Conservation (phyloP, 2,329 filamentous ascomycete genomes). For the Beauveria asiatica region DNA sequence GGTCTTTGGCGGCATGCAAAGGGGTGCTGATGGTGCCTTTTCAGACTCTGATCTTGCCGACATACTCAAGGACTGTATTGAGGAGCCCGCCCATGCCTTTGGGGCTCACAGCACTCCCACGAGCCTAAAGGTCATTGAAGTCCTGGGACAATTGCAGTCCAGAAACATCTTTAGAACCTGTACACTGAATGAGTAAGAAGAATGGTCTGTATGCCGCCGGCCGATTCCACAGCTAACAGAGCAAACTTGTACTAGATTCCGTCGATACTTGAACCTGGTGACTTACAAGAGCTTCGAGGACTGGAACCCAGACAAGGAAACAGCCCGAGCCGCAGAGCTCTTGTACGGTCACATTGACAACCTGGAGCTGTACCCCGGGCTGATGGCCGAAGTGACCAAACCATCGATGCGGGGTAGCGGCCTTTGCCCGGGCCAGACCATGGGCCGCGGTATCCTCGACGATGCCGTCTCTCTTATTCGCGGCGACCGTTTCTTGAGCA, state of each 20-base stretch:
- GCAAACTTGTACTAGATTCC: neutral
- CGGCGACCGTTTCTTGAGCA: slow-evolving; percentile 45
- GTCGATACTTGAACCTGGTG: neutral
- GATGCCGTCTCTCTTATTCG: slow-evolving; percentile 48
- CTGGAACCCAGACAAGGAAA: neutral
- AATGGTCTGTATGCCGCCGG: too few relatives aligned
- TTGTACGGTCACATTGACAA: slow-evolving; percentile 51
- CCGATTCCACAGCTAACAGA: too few relatives aligned
- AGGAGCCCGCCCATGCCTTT: neutral
- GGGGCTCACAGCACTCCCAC: neutral
- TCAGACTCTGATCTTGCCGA: neutral
- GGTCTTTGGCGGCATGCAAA: neutral
- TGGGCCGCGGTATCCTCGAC: slow-evolving; percentile 43
- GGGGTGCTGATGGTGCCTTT: neutral
- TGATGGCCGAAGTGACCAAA: slow-evolving; percentile 47
- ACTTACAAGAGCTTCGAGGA: neutral
- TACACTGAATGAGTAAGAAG: too few relatives aligned
- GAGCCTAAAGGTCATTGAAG: neutral
- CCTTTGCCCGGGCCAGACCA: slow-evolving; percentile 41
- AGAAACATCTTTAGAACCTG: too few relatives aligned
- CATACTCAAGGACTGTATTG: neutral
- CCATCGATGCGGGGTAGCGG: slow-evolving; percentile 39
- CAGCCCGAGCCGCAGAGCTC: slow-evolving; percentile 25
- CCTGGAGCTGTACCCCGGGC: slow-evolving; percentile 57
- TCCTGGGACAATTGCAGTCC: neutral